Evolutionary conservation across 2,329 filamentous ascomycete species (phyloP).

Genomic region (Beauveria sp.): DNA sequence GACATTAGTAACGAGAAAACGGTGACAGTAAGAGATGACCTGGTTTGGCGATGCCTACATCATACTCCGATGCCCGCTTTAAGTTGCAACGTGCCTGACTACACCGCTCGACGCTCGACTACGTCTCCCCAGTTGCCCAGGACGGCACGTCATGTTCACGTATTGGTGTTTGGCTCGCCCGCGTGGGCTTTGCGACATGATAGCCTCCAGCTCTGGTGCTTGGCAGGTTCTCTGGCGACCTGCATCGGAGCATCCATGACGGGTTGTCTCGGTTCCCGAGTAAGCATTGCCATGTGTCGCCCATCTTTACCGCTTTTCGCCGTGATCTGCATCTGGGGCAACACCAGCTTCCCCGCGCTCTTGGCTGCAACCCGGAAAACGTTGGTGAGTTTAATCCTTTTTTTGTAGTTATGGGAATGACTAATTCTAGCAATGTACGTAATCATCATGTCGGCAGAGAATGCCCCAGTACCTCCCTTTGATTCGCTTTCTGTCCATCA

Average conservation of each 20-base stretch:
- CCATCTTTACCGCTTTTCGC: background rate
- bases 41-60: too few relatives aligned
- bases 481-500: background rate
- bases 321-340: background rate
- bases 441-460: background rate
- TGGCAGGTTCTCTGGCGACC: background rate
- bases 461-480: background rate
- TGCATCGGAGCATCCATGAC: background rate
- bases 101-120: background rate
- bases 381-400: background rate
- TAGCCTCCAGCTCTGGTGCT: background rate
- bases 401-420: background rate
- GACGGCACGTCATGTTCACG: background rate
- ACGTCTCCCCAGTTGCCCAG: background rate
- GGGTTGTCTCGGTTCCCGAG: background rate
- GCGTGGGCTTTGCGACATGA: background rate
- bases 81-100: too few relatives aligned
- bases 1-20: too few relatives aligned
- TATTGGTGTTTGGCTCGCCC: background rate
- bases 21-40: too few relatives aligned
- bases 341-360: background rate
- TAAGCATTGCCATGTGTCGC: background rate
- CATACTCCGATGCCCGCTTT: too few relatives aligned
- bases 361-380: background rate
- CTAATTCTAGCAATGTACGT: constrained; percentile 8